phyloP scores from a whole-genome alignment of 176 grass and related monocot species.

The Oryza glumipatula region DNA sequence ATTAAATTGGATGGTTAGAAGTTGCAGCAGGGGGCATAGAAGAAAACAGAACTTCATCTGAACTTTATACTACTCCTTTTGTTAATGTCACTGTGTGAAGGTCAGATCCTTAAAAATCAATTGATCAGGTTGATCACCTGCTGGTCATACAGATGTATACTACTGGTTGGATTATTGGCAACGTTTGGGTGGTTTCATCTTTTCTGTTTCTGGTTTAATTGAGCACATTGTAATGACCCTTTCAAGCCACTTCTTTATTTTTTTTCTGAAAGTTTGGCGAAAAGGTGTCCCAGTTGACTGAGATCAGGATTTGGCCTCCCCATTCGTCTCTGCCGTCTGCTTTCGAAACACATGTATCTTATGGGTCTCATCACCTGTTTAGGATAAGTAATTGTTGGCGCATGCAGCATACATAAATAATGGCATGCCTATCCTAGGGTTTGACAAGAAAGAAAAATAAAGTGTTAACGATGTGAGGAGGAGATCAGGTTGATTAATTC shows the following conservation, averaged over 20 bases:
- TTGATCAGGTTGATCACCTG: neutral
- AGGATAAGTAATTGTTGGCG: slow-evolving; percentile 12
- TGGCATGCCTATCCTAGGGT: slow-evolving; percentile 34
- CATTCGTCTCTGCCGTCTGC: slow-evolving; percentile 30
- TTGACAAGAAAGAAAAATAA: neutral
- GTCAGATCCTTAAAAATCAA: neutral
- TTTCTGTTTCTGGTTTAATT: neutral
- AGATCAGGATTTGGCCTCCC: slow-evolving; percentile 3
- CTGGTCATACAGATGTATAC: neutral
- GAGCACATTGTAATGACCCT: neutral
- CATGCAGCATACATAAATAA: neutral
- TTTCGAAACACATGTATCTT: slow-evolving; percentile 47
- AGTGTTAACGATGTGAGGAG: neutral
- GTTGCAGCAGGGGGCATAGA: neutral
- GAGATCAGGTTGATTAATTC: neutral
- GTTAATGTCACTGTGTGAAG: neutral
- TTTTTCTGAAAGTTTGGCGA: slow-evolving; percentile 37
- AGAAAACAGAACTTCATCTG: neutral
- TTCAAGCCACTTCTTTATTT: neutral
- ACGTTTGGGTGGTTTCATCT: neutral
- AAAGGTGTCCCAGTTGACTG: slow-evolving; percentile 38
- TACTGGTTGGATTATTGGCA: neutral
- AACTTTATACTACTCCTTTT: neutral
- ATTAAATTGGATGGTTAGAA: neutral
- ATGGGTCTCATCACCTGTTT: slow-evolving; percentile 5